Base-by-base conservation (phyloP, 208 protist species). In the Wallacemonas sp. region DNA sequence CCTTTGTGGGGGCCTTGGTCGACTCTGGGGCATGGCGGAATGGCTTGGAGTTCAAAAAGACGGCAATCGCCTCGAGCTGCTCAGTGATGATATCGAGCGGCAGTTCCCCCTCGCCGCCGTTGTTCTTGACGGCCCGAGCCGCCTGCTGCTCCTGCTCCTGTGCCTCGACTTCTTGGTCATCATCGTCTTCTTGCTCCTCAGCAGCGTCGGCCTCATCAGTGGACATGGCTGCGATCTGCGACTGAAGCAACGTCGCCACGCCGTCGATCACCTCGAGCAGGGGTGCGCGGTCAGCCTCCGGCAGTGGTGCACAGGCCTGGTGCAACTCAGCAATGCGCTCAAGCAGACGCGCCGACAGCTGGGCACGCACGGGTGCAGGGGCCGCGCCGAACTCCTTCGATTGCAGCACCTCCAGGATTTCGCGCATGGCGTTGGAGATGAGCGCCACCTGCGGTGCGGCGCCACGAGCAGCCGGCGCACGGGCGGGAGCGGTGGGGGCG, bases 41-140 rank as follows among this genome's bases (percentile, higher is more conserved):
- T 14, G n/a, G n/a, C 36, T 58, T 4, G 19, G 41, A 52, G 58
- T 47, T 52, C 30, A 85, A 17, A 17, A 77, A 71, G 17, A 67
- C 65, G 12, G 78, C 67, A 17, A 83, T 76, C 21, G 48, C 49
- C 52, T 83, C 68, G 56, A 83, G 48, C 32, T 76, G 70, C 46
- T 39, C 47, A 12, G 71, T 61, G 5, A 56, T 47, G 57, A 34
- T 24, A 17, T 29, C 11, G 26, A 44, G 26, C 5, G 33, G 19
- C 17, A 27, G 49, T 24, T 30, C 29, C 33, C 16, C 14, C 38
- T 29, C 54, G 4, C 11, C 41, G 21, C 49, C 33, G 8, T 72
- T 54, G 2, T 30, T 30, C 9, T 67, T 48, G 2, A n/a, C n/a
- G n/a, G n/a, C n/a, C n/a, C n/a, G n/a, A n/a, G n/a, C n/a, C n/a